phyloP scores from a whole-genome alignment of 2,329 filamentous ascomycete genomes.

The Paecilomyces dactylethromorphus region DNA sequence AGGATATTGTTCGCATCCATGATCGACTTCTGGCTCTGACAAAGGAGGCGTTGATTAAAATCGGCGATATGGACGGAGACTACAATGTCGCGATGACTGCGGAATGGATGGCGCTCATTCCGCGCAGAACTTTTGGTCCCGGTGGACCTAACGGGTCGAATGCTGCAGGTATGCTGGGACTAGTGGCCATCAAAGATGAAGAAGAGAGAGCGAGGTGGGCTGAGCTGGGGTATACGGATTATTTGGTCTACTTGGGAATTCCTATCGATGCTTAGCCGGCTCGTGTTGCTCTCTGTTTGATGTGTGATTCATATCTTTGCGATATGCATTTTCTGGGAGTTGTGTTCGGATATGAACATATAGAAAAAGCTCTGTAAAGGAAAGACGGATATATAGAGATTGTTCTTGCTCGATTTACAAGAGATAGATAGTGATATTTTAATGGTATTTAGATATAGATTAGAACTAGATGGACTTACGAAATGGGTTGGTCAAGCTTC shows the following conservation, averaged over 20 bases:
- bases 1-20: slow-evolving; percentile 10
- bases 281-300: neutral
- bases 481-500: too few species aligned
- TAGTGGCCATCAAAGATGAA: slow-evolving; percentile 14
- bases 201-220: slow-evolving; percentile 14
- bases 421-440: neutral
- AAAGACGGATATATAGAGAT: neutral
- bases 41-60: slow-evolving; percentile 8
- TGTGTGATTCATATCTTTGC: neutral
- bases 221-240: slow-evolving; percentile 10
- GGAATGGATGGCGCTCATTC: slow-evolving; percentile 19
- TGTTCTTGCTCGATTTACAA: neutral
- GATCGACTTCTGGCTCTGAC: slow-evolving; percentile 13
- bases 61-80: slow-evolving; percentile 9
- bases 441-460: neutral
- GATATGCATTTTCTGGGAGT: neutral
- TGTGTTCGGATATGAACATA: neutral
- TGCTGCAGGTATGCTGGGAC: slow-evolving; percentile 17
- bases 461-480: too few species aligned
- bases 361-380: neutral
- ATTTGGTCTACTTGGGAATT: slow-evolving; percentile 13
- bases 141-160: slow-evolving; percentile 13
- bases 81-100: slow-evolving; percentile 21
- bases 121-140: slow-evolving; percentile 9
- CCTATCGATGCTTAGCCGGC: slow-evolving; percentile 2